phyloP scores from a whole-genome alignment of 2,329 filamentous ascomycete species.

The Ophiostoma sp. region DNA sequence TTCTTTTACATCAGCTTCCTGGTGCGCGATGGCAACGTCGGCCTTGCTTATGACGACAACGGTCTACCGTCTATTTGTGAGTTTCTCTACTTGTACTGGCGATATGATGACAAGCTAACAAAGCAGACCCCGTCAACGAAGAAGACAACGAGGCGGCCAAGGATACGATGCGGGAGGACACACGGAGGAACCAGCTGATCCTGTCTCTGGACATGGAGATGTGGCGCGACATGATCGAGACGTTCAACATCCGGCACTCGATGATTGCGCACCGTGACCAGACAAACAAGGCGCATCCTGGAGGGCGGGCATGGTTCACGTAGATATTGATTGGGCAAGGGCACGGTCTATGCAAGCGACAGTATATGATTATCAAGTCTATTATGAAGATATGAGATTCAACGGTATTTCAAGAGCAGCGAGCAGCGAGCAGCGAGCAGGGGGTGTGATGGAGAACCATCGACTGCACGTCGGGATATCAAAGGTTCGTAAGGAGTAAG shows the following conservation, averaged over 20 bases:
- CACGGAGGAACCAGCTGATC: conserved; percentile 70
- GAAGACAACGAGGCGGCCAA: conserved; percentile 40
- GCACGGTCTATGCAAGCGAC: no score
- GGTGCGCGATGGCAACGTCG: conserved; percentile 76
- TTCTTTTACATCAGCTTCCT: conserved; percentile 95
- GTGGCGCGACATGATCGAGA: conserved; percentile 72
- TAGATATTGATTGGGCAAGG: background rate
- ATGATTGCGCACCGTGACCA: conserved; percentile 73
- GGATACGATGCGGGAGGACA: conserved; percentile 20
- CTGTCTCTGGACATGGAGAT: conserved; percentile 79
- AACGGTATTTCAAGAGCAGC: no score
- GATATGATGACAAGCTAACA: background rate
- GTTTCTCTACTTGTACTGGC: background rate
- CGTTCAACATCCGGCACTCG: conserved; percentile 68
- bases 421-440: background rate
- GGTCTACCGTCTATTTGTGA: conserved; percentile 58
- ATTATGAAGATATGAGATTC: background rate
- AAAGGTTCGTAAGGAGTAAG: background rate
- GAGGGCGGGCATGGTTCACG: conserved; percentile 24
- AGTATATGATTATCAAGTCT: no score
- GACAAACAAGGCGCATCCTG: conserved; percentile 31
- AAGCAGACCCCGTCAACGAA: conserved; percentile 41
- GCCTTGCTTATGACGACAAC: conserved; percentile 66
- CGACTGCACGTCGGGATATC: background rate
- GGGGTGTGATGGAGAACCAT: background rate